Percentiles rank a stretch among this genome's conserved stretches.
Conservation (phyloP, 2,329 filamentous ascomycete genomes). For the Xylaria sp. region DNA sequence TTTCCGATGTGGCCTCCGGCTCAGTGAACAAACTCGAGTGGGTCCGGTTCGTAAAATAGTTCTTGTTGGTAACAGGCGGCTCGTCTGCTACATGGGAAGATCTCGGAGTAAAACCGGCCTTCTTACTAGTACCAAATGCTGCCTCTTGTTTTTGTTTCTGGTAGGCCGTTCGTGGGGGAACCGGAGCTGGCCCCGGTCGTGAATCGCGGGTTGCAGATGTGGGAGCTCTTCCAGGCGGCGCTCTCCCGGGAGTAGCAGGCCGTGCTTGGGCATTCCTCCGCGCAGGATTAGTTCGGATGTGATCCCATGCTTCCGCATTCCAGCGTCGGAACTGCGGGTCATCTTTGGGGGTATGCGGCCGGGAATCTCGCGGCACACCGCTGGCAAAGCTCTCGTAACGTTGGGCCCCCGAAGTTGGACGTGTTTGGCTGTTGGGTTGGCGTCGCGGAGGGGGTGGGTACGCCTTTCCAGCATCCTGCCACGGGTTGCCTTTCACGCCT, state of each 20-base stretch:
- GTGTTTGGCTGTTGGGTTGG: conserved; percentile 37
- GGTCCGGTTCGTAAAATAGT: conserved; percentile 58
- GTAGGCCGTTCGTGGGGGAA: conserved; percentile 61
- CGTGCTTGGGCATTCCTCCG: conserved; percentile 40
- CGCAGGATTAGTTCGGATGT: conserved; percentile 46
- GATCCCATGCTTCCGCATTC: conserved; percentile 52
- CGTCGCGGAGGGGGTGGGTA: conserved; percentile 61
- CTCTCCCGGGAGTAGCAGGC: conserved; percentile 43
- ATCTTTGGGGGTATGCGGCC: conserved; percentile 38
- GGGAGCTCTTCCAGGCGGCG: conserved; percentile 43
- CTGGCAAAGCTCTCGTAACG: conserved; percentile 52
- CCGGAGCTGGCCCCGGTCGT: conserved; percentile 47
- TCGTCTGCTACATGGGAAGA: conserved; percentile 63
- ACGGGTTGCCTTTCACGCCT: conserved; percentile 67
- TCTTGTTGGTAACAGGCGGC: conserved; percentile 60
- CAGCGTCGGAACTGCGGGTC: conserved; percentile 43
- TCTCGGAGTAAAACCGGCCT: conserved; percentile 60
- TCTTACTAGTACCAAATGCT: conserved; percentile 61
- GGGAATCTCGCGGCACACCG: conserved; percentile 38
- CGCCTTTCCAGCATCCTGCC: conserved; percentile 59
- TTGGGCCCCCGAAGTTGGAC: conserved; percentile 54
- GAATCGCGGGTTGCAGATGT: conserved; percentile 45
- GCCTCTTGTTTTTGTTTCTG: conserved; percentile 65
- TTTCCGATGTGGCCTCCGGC: conserved; percentile 37
- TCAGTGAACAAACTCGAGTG: conserved; percentile 48